Evolutionary conservation across 1,139 yeast species (phyloP).

Genomic region (Pichia terricola): DNA sequence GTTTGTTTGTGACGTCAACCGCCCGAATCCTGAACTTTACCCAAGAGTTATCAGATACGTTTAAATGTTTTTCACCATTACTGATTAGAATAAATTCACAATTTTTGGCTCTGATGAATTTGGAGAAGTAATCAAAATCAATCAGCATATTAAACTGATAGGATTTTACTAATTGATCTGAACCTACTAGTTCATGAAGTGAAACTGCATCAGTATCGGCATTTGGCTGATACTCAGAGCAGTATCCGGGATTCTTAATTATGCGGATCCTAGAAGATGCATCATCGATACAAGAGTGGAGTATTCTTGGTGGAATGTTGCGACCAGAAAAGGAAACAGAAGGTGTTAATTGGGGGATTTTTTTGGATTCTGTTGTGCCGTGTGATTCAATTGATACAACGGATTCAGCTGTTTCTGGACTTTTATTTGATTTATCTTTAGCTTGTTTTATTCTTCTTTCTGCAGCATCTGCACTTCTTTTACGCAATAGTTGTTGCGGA

Average conservation of each 20-base stretch:
- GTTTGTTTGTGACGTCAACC: conserved; percentile 17
- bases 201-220: conserved; percentile 23
- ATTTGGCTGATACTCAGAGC: conserved; percentile 11
- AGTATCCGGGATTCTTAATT: conserved; percentile 18
- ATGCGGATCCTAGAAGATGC: conserved; percentile 19
- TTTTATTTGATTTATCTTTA: too few relatives aligned
- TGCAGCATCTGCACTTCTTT: conserved; percentile 17
- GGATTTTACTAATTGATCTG: conserved; percentile 28
- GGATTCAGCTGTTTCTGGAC: too few relatives aligned
- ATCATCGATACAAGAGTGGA: conserved; percentile 1
- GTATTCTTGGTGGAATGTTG: not conserved
- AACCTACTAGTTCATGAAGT: conserved; percentile 28
- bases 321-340: not conserved
- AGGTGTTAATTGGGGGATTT: not conserved
- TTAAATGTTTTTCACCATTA: conserved; percentile 11
- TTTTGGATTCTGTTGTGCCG: not conserved
- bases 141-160: conserved; percentile 43
- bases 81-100: conserved; percentile 4
- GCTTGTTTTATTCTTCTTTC: conserved; percentile 7
- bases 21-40: conserved; percentile 16
- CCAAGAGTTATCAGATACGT: conserved; percentile 13
- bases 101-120: conserved; percentile 20
- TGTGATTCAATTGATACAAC: too few relatives aligned
- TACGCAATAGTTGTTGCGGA: conserved; percentile 10
- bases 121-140: conserved; percentile 32